These are phyloP conservation scores for Mesostigma viride DNA, from an alignment of 139 green algal species.

Conservation along the genomic window DNA sequence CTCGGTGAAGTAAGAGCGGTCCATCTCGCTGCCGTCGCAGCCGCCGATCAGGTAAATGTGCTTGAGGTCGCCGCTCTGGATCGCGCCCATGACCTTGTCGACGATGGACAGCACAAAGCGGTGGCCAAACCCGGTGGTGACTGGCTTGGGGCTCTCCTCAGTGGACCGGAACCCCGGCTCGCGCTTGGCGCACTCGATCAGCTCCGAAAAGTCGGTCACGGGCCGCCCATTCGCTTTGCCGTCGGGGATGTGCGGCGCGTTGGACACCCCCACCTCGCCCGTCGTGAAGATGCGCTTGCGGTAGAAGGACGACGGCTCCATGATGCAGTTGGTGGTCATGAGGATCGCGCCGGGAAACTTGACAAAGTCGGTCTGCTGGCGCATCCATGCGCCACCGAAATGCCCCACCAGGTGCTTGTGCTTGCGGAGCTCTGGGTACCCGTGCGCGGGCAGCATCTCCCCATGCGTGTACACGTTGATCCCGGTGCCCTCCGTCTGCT, in stretches of 20 bases:
- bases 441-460: conserved; percentile 62
- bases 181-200: conserved; percentile 22
- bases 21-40: conserved; percentile 46
- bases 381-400: conserved; percentile 52
- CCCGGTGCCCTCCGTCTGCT: conserved; percentile 51
- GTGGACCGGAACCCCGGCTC: conserved; percentile 23
- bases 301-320: conserved; percentile 46
- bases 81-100: conserved; percentile 35
- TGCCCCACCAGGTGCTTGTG: conserved; percentile 45
- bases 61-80: conserved; percentile 39
- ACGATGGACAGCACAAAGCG: conserved; percentile 36
- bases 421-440: conserved; percentile 53
- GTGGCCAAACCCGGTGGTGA: conserved; percentile 31
- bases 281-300: conserved; percentile 53
- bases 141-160: conserved; percentile 12
- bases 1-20: conserved; percentile 29
- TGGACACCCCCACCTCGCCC: conserved; percentile 17
- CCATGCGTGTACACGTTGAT: conserved; percentile 71
- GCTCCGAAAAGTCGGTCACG: conserved; percentile 29
- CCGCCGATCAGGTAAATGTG: conserved; percentile 46
- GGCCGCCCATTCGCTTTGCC: conserved; percentile 8
- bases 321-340: conserved; percentile 65
- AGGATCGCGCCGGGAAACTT: conserved; percentile 45
- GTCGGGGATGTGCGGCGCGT: not conserved
- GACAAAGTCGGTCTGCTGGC: conserved; percentile 55